Conservation (phyloP, 2,329 filamentous ascomycete genomes). For the Penicillium freii region DNA sequence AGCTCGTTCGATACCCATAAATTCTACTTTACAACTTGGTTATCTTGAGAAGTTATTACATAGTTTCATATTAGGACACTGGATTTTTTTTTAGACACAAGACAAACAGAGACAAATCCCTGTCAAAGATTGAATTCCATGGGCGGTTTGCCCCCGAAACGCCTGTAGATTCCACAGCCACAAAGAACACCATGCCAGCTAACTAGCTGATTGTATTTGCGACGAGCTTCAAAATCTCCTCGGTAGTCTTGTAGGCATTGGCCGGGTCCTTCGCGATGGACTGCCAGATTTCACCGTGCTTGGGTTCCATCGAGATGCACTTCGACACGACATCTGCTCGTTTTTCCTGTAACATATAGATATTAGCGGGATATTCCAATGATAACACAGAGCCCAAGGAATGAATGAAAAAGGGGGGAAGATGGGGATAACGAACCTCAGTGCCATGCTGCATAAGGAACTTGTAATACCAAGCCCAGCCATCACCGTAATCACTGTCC, state of each 20-base stretch:
- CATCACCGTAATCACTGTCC: conserved; percentile 84
- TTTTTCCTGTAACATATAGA: conserved; percentile 63
- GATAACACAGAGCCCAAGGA: conserved; percentile 4
- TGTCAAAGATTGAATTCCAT: conserved; percentile 1
- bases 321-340: conserved; percentile 77
- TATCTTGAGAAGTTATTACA: conserved; percentile 1
- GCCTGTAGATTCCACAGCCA: conserved; percentile 9
- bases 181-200: conserved; percentile 13
- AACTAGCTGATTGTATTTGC: conserved; percentile 47
- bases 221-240: conserved; percentile 81
- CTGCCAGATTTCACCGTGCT: conserved; percentile 93
- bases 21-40: conserved; percentile 17
- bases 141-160: conserved; percentile 5
- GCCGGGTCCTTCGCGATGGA: conserved; percentile 77
- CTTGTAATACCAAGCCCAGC: conserved; percentile 98
- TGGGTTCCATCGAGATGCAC: conserved; percentile 78
- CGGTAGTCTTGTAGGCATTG: conserved; percentile 70
- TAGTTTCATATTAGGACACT: conserved; percentile 1
- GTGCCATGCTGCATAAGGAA: conserved; percentile 91
- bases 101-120: neutral
- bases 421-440: conserved; percentile 49
- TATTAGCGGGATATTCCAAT: conserved; percentile 5
- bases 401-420: neutral
- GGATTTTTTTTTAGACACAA: neutral
- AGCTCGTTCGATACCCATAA: conserved; percentile 33